phyloP scores from a whole-genome alignment of 1,284 basidiomycete species.

The Moesziomyces parantarcticus region DNA sequence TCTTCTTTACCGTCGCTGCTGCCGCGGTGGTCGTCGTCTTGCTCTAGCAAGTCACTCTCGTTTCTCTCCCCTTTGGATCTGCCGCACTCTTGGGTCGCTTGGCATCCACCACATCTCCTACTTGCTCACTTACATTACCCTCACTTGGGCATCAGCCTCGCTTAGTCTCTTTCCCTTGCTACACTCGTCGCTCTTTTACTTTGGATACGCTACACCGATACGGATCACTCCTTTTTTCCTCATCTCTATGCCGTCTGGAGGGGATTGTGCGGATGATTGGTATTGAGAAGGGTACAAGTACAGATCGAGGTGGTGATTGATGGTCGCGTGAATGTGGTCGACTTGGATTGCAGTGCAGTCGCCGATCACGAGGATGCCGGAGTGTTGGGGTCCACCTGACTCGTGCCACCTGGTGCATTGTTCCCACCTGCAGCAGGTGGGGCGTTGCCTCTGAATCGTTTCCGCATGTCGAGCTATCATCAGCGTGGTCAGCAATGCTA shows the following conservation, averaged over 20 bases:
- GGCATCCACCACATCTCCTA: background rate
- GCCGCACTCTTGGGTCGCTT: background rate
- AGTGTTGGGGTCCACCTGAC: constrained; percentile 20
- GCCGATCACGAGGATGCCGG: background rate
- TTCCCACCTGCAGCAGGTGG: constrained; percentile 35
- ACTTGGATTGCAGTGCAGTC: no score
- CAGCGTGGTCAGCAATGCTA: background rate
- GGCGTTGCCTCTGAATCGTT: constrained; percentile 54
- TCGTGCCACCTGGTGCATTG: constrained; percentile 48
- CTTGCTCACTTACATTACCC: background rate
- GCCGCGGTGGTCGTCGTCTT: constrained; percentile 23
- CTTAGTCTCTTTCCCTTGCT: no score
- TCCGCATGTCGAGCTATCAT: constrained; percentile 54
- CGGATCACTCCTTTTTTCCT: no score
- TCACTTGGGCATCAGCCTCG: no score
- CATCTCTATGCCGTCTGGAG: no score
- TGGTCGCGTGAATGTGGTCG: background rate
- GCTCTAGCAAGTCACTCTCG: constrained; percentile 6
- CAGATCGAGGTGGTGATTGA: background rate
- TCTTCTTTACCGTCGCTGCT: constrained; percentile 25
- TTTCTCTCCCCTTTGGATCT: background rate
- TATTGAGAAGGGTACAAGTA: background rate
- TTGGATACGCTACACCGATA: no score
- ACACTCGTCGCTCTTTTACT: no score
- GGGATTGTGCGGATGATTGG: background rate